Evolutionary conservation across 2,329 filamentous ascomycete species (phyloP).

Genomic region (Teratosphaeriaceae sp.): DNA sequence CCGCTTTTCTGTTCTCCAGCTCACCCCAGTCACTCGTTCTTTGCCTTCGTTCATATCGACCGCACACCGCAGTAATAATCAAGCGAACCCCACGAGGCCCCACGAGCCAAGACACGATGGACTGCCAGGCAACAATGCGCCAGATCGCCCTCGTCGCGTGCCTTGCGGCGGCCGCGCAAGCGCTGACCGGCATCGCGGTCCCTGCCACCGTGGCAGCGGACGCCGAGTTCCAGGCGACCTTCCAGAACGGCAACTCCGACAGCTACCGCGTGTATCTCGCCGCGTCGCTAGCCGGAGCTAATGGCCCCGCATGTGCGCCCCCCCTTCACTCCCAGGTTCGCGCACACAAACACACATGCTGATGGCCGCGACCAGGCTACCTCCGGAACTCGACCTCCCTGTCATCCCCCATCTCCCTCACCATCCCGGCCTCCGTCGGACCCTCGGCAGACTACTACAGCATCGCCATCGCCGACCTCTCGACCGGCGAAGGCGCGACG

Average conservation of each 20-base stretch:
- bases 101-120: background rate
- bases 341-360: background rate
- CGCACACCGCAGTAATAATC: no score
- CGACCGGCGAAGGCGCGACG: slow-evolving; percentile 16
- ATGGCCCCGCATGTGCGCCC: slow-evolving; percentile 26
- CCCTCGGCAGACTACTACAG: slow-evolving; percentile 26
- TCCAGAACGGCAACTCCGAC: slow-evolving; percentile 20
- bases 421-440: slow-evolving; percentile 27
- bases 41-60: no score
- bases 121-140: background rate
- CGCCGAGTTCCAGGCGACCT: slow-evolving; percentile 27
- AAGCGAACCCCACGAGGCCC: no score
- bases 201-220: slow-evolving; percentile 20
- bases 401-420: slow-evolving; percentile 22
- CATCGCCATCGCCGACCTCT: slow-evolving; percentile 24
- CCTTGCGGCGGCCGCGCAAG: slow-evolving; percentile 7
- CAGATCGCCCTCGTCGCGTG: background rate
- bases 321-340: background rate
- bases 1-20: no score
- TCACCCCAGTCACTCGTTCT: no score
- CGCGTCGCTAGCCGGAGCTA: slow-evolving; percentile 25
- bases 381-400: slow-evolving; percentile 28
- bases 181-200: slow-evolving; percentile 22
- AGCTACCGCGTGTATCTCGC: slow-evolving; percentile 30
- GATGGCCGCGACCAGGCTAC: slow-evolving; percentile 19